A percentile compares a stretch with the other conserved stretches of the same genome.
Conservation (phyloP, 2,329 filamentous ascomycete species). For the Trematosphaeria pertusa region DNA sequence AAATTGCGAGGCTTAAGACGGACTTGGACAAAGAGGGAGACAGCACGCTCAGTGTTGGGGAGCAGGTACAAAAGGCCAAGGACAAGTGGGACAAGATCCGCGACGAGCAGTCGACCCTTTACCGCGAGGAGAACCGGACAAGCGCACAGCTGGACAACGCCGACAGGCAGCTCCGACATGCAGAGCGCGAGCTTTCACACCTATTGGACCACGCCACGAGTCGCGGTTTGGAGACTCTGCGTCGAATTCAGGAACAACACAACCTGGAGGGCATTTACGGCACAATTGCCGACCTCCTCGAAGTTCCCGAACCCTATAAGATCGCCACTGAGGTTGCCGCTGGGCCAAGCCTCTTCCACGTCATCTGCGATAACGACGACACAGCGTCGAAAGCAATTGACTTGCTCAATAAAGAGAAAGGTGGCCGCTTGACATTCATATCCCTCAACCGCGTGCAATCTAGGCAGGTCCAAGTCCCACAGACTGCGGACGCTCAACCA, state of each 20-base stretch:
- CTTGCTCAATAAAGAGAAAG: slow-evolving; percentile 76
- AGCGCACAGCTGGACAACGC: slow-evolving; percentile 78
- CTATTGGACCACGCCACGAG: slow-evolving; percentile 91
- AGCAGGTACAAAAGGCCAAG: slow-evolving; percentile 77
- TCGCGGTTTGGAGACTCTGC: slow-evolving; percentile 84
- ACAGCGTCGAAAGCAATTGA: slow-evolving; percentile 85
- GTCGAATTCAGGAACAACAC: slow-evolving; percentile 78
- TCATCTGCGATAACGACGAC: slow-evolving; percentile 89
- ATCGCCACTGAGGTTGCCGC: slow-evolving; percentile 92
- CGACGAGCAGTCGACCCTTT: slow-evolving; percentile 86
- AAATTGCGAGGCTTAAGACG: slow-evolving; percentile 73
- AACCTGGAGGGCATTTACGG: slow-evolving; percentile 89
- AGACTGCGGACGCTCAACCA: slow-evolving; percentile 85
- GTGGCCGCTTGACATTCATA: slow-evolving; percentile 92
- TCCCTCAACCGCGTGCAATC: slow-evolving; percentile 82
- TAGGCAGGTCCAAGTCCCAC: slow-evolving; percentile 76
- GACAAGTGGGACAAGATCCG: slow-evolving; percentile 79
- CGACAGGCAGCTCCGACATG: slow-evolving; percentile 75
- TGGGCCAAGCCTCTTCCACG: slow-evolving; percentile 91
- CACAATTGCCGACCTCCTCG: slow-evolving; percentile 89
- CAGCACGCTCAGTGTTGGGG: slow-evolving; percentile 73
- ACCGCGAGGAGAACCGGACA: slow-evolving; percentile 87
- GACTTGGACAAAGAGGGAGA: slow-evolving; percentile 81
- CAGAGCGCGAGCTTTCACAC: slow-evolving; percentile 78
- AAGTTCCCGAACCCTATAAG: slow-evolving; percentile 83